Evolutionary conservation across 2,329 filamentous ascomycete species (phyloP).

Genomic region (Ophiostoma pallidulum): DNA sequence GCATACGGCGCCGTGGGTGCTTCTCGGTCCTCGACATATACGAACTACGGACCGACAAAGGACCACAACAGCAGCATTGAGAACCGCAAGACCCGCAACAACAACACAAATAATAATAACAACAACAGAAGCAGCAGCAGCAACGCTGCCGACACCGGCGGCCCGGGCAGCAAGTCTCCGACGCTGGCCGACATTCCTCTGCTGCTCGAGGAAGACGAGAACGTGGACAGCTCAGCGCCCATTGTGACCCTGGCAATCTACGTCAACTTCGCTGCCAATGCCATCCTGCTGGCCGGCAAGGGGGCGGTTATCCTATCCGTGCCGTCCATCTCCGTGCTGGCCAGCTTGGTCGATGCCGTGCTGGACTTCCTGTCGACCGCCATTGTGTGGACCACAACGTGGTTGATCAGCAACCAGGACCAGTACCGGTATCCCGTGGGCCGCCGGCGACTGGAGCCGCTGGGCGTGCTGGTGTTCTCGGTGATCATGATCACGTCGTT

Average conservation of each 20-base stretch:
- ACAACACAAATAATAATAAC: too few species aligned
- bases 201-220: constrained; percentile 53
- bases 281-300: constrained; percentile 65
- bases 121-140: not conserved
- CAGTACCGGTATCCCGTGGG: constrained; percentile 72
- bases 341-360: constrained; percentile 68
- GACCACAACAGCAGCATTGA: too few species aligned
- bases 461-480: constrained; percentile 73
- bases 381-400: constrained; percentile 71
- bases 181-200: constrained; percentile 51
- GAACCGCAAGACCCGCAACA: not conserved
- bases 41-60: too few species aligned
- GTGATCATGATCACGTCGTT: constrained; percentile 83
- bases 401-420: constrained; percentile 63
- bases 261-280: constrained; percentile 72
- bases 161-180: constrained; percentile 25
- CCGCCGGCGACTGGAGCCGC: constrained; percentile 62
- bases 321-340: constrained; percentile 71
- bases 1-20: not conserved
- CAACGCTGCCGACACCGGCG: not conserved
- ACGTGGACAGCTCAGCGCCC: constrained; percentile 59
- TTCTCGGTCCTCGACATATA: too few species aligned
- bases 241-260: constrained; percentile 84
- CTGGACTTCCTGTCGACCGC: constrained; percentile 74
- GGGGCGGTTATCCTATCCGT: constrained; percentile 68